Evolutionary conservation across 495 filamentous ascomycete genomes (phyloP).

Genomic region (Penicillium angulare): DNA sequence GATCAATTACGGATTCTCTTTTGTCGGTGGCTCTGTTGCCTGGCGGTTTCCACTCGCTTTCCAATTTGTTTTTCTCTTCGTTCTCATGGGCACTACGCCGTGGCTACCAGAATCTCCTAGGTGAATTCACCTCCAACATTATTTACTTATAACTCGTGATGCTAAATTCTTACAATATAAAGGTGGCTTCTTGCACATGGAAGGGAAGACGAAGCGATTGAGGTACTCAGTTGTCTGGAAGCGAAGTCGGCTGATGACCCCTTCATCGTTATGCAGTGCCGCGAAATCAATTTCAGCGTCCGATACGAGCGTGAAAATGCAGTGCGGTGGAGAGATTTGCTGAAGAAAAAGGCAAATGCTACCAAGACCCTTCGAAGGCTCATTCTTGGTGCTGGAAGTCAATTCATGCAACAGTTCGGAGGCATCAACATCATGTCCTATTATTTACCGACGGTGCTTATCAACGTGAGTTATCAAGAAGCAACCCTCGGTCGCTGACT

Average conservation of each 20-base stretch:
- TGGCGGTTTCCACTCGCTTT: slow-evolving; percentile 55
- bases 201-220: slow-evolving; percentile 1
- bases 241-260: slow-evolving; percentile 1
- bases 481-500: no score
- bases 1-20: slow-evolving; percentile 56
- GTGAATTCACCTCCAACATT: slow-evolving; percentile 13
- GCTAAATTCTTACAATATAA: background rate
- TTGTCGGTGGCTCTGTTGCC: slow-evolving; percentile 37
- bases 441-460: no score
- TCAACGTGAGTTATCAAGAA: no score
- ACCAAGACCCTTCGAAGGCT: no score
- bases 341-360: no score
- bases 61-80: slow-evolving; percentile 52
- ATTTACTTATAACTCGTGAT: background rate
- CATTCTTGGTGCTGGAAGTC: no score
- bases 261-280: background rate
- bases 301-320: slow-evolving; percentile 6
- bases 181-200: slow-evolving; percentile 3
- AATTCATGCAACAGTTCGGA: no score
- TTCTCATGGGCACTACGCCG: slow-evolving; percentile 45
- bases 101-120: slow-evolving; percentile 58
- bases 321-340: no score
- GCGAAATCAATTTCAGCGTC: slow-evolving; percentile 8
- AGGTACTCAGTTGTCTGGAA: slow-evolving; percentile 1
- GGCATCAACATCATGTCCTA: no score